Conservation (phyloP, 805 yeast genomes). For the Saitoella complicata region DNA sequence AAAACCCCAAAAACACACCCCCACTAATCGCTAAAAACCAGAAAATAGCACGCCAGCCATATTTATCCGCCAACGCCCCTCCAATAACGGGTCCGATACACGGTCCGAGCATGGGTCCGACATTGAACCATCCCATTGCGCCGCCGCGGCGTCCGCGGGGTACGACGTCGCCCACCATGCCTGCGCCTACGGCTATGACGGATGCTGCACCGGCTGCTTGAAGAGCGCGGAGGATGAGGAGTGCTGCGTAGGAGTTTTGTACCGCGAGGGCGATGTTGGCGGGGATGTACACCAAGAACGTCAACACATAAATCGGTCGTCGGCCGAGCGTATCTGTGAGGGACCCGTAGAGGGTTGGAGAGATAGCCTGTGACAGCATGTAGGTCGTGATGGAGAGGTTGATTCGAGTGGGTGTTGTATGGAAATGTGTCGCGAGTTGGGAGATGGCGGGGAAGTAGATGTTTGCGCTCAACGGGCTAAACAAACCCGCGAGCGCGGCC, state of each 20-base stretch:
- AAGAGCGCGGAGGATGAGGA: slow-evolving; percentile 54
- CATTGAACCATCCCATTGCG: slow-evolving; percentile 63
- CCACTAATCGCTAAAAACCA: slow-evolving; percentile 66
- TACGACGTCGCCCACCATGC: slow-evolving; percentile 63
- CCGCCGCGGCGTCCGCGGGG: slow-evolving; percentile 53
- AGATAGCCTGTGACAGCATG: slow-evolving; percentile 48
- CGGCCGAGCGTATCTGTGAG: slow-evolving; percentile 60
- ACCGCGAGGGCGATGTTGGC: slow-evolving; percentile 60
- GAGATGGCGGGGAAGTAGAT: slow-evolving; percentile 71
- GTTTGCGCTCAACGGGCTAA: slow-evolving; percentile 58
- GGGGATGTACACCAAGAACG: slow-evolving; percentile 38
- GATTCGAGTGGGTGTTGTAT: slow-evolving; percentile 37
- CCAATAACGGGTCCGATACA: slow-evolving; percentile 46
- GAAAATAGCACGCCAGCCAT: slow-evolving; percentile 74
- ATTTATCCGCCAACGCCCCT: slow-evolving; percentile 44
- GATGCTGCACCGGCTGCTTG: slow-evolving; percentile 75
- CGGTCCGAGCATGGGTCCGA: slow-evolving; percentile 71
- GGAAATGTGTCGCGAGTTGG: slow-evolving; percentile 36
- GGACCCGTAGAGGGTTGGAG: slow-evolving; percentile 54
- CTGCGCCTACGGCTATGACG: slow-evolving; percentile 80
- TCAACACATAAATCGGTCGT: slow-evolving; percentile 44
- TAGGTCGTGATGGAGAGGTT: slow-evolving; percentile 68
- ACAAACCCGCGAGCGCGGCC: slow-evolving; percentile 26
- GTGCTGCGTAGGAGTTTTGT: slow-evolving; percentile 40
- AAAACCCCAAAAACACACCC: slow-evolving; percentile 32